Base-by-base conservation (phyloP, 2,329 filamentous ascomycete species). In the Talaromyces sp. region DNA sequence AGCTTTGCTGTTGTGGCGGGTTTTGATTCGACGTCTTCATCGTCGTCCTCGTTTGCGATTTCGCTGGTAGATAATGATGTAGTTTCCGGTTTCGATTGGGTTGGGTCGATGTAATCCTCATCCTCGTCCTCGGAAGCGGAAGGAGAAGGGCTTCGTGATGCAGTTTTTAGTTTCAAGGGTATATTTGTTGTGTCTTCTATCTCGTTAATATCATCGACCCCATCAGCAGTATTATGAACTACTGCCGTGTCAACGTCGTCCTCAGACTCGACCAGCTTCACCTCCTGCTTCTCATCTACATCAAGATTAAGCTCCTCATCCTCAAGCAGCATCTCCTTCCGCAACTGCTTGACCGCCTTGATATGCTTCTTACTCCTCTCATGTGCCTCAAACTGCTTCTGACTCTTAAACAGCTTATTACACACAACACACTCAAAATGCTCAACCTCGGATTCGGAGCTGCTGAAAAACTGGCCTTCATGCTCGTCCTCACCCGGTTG, bases 301-400 rank as follows among this genome's bases (percentile, higher is more conserved):
- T 49, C 49, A 49, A 67, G 54, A 41, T 61, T 65, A 52, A 70
- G 76, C 58, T 87, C 83, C 56, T 83, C 81, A 71, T 93, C 90
- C 72, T 99, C 91, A 70, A 89, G 88, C 70, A 85, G 86, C 93
- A 99, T 96, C 75, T 95, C 89, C 72, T 87, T 85, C 71, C 87
- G 88, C 45, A 99, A 79, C 67, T 93, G 86, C 69, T 93, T 89
- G 7, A 97, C 85, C 2, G 92, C 90, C 75, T 97, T 98, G 67
- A 89, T 79, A 73, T 99, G 95, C 78, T 98, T 99, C 77, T 97
- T 99, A 82, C 94, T 98, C 80, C 90, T 92, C 79, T 97, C 93
- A 72, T 99, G 95, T 3, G 90, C 89, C 72, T 96, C 89, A 67
- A 90, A 93, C 73, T 98, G 94, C 69, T 92, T 93, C 74, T 96